Evolutionary conservation across 768 basidiomycete species (phyloP).

Genomic region (Termitomyces sp.): DNA sequence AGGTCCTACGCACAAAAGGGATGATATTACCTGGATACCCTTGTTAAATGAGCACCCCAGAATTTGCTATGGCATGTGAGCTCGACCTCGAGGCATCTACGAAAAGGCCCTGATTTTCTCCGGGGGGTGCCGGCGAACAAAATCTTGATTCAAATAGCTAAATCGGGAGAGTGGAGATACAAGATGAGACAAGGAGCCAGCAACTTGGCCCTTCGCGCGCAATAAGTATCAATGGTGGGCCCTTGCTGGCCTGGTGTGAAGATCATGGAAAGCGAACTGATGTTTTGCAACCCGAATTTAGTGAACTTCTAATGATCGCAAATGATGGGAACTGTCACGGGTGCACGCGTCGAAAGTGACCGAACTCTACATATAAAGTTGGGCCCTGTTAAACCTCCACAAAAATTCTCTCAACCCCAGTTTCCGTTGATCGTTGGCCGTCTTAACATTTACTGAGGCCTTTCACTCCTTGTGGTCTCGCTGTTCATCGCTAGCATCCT

Average conservation of each 20-base stretch:
- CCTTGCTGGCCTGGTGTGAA: slow-evolving; percentile 12
- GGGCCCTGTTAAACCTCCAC: slow-evolving; percentile 15
- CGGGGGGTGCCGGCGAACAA: slow-evolving; percentile 27
- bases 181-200: slow-evolving; percentile 8
- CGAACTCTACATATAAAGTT: slow-evolving; percentile 31
- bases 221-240: slow-evolving; percentile 5
- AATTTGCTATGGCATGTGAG: slow-evolving; percentile 22
- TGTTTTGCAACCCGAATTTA: slow-evolving; percentile 24
- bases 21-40: slow-evolving; percentile 16
- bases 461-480: slow-evolving; percentile 11
- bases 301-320: slow-evolving; percentile 21
- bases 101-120: slow-evolving; percentile 19
- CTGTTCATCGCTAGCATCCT: slow-evolving; percentile 7
- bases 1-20: slow-evolving; percentile 16
- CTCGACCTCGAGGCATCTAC: slow-evolving; percentile 25
- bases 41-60: slow-evolving; percentile 29
- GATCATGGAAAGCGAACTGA: slow-evolving; percentile 20
- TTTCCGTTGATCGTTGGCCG: slow-evolving; percentile 5
- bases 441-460: slow-evolving; percentile 11
- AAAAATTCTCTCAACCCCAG: slow-evolving; percentile 21
- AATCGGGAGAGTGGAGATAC: slow-evolving; percentile 17
- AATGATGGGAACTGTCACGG: slow-evolving; percentile 29
- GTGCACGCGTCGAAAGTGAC: slow-evolving; percentile 14
- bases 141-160: slow-evolving; percentile 19
- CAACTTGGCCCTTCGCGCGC: not conserved